Conservation (phyloP, 108 stramenopile species). For the Fragilariopsis cylindrus region DNA sequence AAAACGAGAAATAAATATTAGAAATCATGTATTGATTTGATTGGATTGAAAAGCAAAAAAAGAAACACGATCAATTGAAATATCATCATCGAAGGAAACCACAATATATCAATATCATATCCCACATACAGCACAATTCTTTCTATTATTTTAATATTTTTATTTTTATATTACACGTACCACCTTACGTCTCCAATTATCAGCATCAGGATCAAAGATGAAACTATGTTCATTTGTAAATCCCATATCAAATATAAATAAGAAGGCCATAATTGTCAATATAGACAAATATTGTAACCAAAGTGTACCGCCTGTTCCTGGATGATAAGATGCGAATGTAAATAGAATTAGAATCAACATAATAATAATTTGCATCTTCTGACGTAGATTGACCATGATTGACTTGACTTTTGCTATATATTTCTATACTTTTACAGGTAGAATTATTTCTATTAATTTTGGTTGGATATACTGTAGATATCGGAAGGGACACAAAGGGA, state of each 20-base stretch:
- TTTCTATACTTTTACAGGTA: no score
- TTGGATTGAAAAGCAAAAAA: no score
- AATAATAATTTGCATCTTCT: conserved; percentile 49
- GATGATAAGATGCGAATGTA: conserved; percentile 81
- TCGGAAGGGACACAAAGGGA: no score
- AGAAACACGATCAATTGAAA: no score
- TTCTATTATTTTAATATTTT: not conserved
- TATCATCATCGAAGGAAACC: no score
- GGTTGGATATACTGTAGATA: no score
- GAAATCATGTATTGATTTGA: no score
- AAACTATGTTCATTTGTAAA: conserved; percentile 78
- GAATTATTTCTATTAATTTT: no score
- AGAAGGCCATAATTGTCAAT: conserved; percentile 61
- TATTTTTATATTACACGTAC: conserved; percentile 30
- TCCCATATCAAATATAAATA: conserved; percentile 68
- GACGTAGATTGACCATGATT: conserved; percentile 42
- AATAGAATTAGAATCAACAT: conserved; percentile 70
- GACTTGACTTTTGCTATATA: no score
- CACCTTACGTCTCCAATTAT: conserved; percentile 91
- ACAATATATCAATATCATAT: no score
- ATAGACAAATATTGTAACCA: conserved; percentile 82
- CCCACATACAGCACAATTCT: no score
- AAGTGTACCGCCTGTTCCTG: conserved; percentile 72
- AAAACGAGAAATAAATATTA: no score
- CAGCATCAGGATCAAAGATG: conserved; percentile 92